phyloP scores from a whole-genome alignment of 768 basidiomycete species.

The Crepidotus variabilis region DNA sequence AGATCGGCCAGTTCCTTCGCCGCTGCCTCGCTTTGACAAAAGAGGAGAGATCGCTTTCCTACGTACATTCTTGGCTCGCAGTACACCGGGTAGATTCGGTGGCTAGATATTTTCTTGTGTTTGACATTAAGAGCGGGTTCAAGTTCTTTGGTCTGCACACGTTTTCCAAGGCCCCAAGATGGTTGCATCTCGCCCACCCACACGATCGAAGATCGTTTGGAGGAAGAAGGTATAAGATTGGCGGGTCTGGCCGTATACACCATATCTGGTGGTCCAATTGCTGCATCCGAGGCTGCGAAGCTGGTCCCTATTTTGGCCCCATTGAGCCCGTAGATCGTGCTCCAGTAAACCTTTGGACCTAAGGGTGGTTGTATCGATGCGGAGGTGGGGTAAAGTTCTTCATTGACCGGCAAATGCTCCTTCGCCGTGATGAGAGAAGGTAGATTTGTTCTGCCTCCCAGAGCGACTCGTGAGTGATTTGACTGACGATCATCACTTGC shows the following conservation, averaged over 20 bases:
- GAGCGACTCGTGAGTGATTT: too few species aligned
- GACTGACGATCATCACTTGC: too few species aligned
- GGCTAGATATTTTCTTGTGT: not conserved
- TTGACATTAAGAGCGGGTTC: not conserved
- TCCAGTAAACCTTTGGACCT: not conserved
- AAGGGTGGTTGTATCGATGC: not conserved
- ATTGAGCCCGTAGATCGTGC: not conserved
- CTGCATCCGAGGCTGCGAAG: not conserved
- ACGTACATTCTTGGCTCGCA: conserved; percentile 6
- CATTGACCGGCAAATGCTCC: too few species aligned
- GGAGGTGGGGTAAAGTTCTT: too few species aligned
- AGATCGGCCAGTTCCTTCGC: conserved; percentile 4
- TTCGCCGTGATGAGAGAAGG: too few species aligned
- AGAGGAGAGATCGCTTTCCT: conserved; percentile 3
- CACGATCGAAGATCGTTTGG: conserved; percentile 11
- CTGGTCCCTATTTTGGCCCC: not conserved
- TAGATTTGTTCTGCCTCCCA: too few species aligned
- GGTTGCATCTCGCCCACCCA: conserved; percentile 28
- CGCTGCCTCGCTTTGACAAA: conserved; percentile 3
- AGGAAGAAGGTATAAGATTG: not conserved
- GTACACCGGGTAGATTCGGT: not conserved
- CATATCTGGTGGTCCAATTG: conserved; percentile 1
- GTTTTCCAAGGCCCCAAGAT: conserved; percentile 20
- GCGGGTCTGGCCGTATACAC: conserved; percentile 15
- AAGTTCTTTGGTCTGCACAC: not conserved